Base-by-base conservation (phyloP, 1,284 basidiomycete species). In the Chondrostereum purpureum region DNA sequence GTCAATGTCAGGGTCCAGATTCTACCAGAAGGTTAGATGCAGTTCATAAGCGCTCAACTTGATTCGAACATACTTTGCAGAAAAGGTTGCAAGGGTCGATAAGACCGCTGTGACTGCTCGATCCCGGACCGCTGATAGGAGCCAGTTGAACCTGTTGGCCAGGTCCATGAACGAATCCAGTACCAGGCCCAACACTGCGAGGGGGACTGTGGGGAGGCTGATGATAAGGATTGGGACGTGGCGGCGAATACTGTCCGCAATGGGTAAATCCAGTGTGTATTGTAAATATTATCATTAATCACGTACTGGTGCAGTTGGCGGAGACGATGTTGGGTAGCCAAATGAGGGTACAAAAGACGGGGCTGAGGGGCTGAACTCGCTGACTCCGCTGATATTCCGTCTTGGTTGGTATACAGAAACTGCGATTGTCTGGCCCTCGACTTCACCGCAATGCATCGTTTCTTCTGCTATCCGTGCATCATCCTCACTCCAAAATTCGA, bases 1-100 rank as follows among this genome's bases (percentile, higher is more conserved):
- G 60, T 88, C 86, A 47, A 95, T 86, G 13, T 84, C 78, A 2
- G 84, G 77, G 60, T 92, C 88, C 39, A 96, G 70, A 58, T 92
- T 91, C 88, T 94, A 55, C 16, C 48, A 47, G 8, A 17, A 38
- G 38, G 42, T 17, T 13, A 43, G 16, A 48, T 24, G 24, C 10
- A n/a, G 16, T n/a, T n/a, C n/a, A 42, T 46, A 14, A 20, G 4
- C 16, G 23, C 4, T 16, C 35, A 42, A 35, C 20, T 17, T 36
- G 5, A 12, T 37, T 18, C 24, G 39, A 12, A 48, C 67, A 44
- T 42, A 86, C 87, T 72, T 90, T 89, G 72, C 86, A 88, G 65
- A 93, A 93, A 39, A 94, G 65, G 61, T 93, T 93, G 72, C 89
- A 92, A 1, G 89, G 90, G 64, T 94, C 91, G 50, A 94, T 90